Percentiles rank a stretch among this genome's conserved stretches.
Evolutionary conservation across 345 rosid genomes (phyloP).

Genomic region (Populus davidiana): DNA sequence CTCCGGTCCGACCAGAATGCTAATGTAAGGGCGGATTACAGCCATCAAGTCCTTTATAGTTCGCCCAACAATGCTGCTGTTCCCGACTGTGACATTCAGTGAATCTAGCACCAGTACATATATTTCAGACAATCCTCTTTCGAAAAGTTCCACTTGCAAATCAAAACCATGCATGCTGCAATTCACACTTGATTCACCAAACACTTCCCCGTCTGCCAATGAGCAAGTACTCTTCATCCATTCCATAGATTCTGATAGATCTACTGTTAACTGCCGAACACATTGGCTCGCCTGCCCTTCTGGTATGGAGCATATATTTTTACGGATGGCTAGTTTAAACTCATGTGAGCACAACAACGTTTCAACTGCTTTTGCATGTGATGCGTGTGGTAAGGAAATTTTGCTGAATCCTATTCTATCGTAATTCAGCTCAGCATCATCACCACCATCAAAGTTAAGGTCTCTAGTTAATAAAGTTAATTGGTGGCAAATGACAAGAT

Average conservation of each 20-base stretch:
- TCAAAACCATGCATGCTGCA: constrained; percentile 28
- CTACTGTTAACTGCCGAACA: constrained; percentile 51
- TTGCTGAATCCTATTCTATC: constrained; percentile 15
- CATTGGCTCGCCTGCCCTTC: constrained; percentile 87
- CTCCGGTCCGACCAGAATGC: constrained; percentile 46
- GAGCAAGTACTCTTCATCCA: constrained; percentile 58
- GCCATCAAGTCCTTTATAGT: constrained; percentile 54
- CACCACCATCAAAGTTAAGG: constrained; percentile 27
- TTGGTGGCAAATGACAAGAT: constrained; percentile 51
- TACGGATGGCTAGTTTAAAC: constrained; percentile 52
- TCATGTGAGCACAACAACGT: constrained; percentile 50
- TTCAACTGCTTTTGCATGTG: constrained; percentile 45
- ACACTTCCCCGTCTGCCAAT: constrained; percentile 22
- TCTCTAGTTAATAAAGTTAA: constrained; percentile 32
- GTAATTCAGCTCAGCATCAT: constrained; percentile 24
- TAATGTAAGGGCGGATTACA: constrained; percentile 52
- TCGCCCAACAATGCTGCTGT: constrained; percentile 60
- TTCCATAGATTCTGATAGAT: constrained; percentile 54
- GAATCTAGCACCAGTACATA: constrained; percentile 55
- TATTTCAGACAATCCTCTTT: constrained; percentile 38
- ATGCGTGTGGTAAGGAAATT: constrained; percentile 30
- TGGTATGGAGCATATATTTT: constrained; percentile 62
- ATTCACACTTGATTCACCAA: constrained; percentile 13
- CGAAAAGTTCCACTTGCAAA: constrained; percentile 55
- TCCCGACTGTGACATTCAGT: constrained; percentile 59